These are phyloP conservation scores for Leptographium procerum DNA, from an alignment of 2,329 filamentous ascomycete species.

Conservation along the genomic window DNA sequence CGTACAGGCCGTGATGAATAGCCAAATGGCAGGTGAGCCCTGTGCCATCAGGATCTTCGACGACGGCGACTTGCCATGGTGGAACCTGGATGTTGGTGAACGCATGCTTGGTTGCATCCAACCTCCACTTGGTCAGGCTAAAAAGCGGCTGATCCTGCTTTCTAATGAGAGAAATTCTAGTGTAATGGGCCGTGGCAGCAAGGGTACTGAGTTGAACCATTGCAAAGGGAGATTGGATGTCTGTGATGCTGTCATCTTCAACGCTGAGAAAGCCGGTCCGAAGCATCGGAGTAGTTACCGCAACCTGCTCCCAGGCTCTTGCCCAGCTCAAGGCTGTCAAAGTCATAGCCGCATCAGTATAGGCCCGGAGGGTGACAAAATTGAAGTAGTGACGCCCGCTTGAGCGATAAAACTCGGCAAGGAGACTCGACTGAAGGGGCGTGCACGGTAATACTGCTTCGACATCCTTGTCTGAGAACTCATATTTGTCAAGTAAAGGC, in stretches of 20 bases:
- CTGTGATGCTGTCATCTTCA: conserved; percentile 40
- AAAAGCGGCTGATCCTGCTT: conserved; percentile 13
- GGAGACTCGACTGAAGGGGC: conserved; percentile 65
- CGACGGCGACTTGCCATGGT: conserved; percentile 51
- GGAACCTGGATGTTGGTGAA: conserved; percentile 37
- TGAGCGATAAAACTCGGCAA: conserved; percentile 61
- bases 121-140: conserved; percentile 26
- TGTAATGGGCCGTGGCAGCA: background rate
- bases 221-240: conserved; percentile 42
- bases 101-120: conserved; percentile 19
- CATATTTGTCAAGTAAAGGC: conserved; percentile 15
- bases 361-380: conserved; percentile 45
- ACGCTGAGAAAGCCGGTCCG: conserved; percentile 61
- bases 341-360: conserved; percentile 18
- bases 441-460: conserved; percentile 66
- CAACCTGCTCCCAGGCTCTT: conserved; percentile 47
- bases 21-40: conserved; percentile 23
- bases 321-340: conserved; percentile 28
- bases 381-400: conserved; percentile 66
- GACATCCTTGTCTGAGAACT: conserved; percentile 20
- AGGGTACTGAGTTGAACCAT: conserved; percentile 53
- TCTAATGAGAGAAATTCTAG: background rate
- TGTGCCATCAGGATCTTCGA: conserved; percentile 23
- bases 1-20: conserved; percentile 76
- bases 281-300: conserved; percentile 55